Conservation (phyloP, 2,329 filamentous ascomycete genomes). For the Trichophyton mentagrophytes region DNA sequence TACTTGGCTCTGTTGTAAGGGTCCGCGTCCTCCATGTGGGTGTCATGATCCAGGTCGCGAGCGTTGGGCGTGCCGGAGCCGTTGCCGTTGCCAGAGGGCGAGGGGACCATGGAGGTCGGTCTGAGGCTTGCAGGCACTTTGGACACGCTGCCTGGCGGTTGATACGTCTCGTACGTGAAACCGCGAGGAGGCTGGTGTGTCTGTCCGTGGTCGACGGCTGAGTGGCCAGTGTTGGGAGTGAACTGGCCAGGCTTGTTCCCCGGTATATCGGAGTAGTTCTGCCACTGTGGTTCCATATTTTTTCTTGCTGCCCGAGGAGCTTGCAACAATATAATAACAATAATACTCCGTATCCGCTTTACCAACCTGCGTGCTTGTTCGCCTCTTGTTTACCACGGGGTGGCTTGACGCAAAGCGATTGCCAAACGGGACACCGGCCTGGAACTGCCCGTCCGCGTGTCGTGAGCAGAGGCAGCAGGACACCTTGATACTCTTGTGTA, state of each 20-base stretch:
- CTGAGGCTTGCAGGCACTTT: constrained; percentile 19
- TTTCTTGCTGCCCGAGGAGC: neutral
- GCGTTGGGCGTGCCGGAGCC: constrained; percentile 37
- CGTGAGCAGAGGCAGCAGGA: neutral
- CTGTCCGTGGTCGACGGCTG: constrained; percentile 25
- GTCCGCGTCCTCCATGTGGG: constrained; percentile 69
- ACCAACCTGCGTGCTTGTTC: neutral
- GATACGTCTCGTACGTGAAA: constrained; percentile 58
- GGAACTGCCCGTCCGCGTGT: neutral
- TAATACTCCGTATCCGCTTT: neutral
- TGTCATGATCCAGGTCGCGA: constrained; percentile 60
- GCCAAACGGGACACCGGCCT: neutral
- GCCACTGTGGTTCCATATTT: constrained; percentile 51
- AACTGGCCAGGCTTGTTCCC: constrained; percentile 52
- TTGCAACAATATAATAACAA: too few species aligned
- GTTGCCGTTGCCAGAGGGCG: constrained; percentile 34
- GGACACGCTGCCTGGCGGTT: constrained; percentile 31
- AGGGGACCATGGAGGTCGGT: constrained; percentile 41
- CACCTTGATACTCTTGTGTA: neutral
- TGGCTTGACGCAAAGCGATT: neutral
- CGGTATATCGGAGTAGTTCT: constrained; percentile 51
- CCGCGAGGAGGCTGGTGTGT: constrained; percentile 42
- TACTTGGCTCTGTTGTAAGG: constrained; percentile 80
- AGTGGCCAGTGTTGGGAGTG: constrained; percentile 42
- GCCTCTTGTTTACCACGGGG: neutral